These are phyloP conservation scores for Leccinum olivaceopallidum DNA, from an alignment of 768 basidiomycete genomes.

Conservation along the genomic window DNA sequence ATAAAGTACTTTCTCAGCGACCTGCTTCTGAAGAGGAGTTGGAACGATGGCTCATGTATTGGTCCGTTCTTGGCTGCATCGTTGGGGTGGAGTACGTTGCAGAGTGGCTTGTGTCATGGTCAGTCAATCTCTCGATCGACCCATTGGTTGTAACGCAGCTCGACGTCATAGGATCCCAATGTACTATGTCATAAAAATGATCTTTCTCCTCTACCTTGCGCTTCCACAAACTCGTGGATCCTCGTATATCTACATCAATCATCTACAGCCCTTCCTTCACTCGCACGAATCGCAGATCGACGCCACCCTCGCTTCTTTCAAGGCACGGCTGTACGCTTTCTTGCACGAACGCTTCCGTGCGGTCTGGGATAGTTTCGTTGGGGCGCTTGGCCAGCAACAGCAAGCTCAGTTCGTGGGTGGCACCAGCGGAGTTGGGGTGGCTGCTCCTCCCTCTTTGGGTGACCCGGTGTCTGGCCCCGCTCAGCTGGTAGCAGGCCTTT, in stretches of 20 bases:
- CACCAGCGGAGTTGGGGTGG: slow-evolving; percentile 24
- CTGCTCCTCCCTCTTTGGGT: slow-evolving; percentile 45
- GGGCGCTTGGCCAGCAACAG: slow-evolving; percentile 47
- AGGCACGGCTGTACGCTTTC: slow-evolving; percentile 58
- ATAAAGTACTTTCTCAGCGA: slow-evolving; percentile 88
- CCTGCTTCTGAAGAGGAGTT: slow-evolving; percentile 82
- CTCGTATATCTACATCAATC: slow-evolving; percentile 76
- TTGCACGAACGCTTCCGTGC: slow-evolving; percentile 62
- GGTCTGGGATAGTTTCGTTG: slow-evolving; percentile 65
- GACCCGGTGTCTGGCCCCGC: slow-evolving; percentile 65
- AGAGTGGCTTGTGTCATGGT: slow-evolving; percentile 90
- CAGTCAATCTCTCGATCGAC: slow-evolving; percentile 29
- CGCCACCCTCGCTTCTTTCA: slow-evolving; percentile 65
- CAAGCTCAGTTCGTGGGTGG: slow-evolving; percentile 21
- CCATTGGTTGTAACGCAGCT: slow-evolving; percentile 13
- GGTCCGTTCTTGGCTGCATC: slow-evolving; percentile 86
- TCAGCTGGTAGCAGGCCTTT: slow-evolving; percentile 64
- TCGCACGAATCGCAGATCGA: slow-evolving; percentile 87
- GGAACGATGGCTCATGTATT: slow-evolving; percentile 97
- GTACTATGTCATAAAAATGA: slow-evolving; percentile 78
- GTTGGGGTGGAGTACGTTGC: slow-evolving; percentile 80
- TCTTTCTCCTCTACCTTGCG: slow-evolving; percentile 87
- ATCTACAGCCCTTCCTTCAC: slow-evolving; percentile 82
- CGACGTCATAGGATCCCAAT: slow-evolving; percentile 67
- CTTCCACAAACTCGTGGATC: slow-evolving; percentile 90